Evolutionary conservation across 2,329 filamentous ascomycete species (phyloP).

Genomic region (Fusarium zealandicum): DNA sequence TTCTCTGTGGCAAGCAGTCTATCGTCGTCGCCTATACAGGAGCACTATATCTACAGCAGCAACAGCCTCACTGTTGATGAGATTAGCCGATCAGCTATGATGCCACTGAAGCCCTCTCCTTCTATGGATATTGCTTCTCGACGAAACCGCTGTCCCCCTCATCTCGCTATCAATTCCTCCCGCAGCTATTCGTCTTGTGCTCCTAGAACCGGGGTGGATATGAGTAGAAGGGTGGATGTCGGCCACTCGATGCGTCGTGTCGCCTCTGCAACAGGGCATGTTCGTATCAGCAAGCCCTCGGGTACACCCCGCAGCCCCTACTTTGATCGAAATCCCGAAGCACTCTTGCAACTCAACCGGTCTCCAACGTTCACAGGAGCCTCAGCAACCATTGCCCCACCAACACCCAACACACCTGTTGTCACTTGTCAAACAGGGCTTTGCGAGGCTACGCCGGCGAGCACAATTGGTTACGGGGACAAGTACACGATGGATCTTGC

Average conservation of each 20-base stretch:
- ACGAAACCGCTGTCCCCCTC: constrained; percentile 54
- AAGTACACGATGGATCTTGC: constrained; percentile 43
- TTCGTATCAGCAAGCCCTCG: constrained; percentile 45
- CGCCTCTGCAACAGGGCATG: constrained; percentile 57
- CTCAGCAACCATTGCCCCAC: constrained; percentile 54
- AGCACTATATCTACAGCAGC: constrained; percentile 32
- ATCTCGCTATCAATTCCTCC: constrained; percentile 55
- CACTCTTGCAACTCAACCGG: constrained; percentile 52
- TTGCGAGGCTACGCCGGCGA: constrained; percentile 51
- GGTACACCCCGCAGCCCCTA: constrained; percentile 48
- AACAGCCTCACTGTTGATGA: constrained; percentile 26
- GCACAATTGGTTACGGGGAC: constrained; percentile 41
- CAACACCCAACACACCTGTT: constrained; percentile 58
- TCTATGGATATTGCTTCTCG: constrained; percentile 62
- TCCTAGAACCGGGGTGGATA: constrained; percentile 58
- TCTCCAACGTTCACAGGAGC: constrained; percentile 51
- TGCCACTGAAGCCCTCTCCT: constrained; percentile 56
- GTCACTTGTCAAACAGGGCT: constrained; percentile 48
- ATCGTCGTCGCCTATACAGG: constrained; percentile 27
- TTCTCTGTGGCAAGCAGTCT: constrained; percentile 26
- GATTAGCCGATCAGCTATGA: constrained; percentile 23
- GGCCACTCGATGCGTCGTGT: constrained; percentile 61
- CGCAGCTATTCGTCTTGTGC: constrained; percentile 53
- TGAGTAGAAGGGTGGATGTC: constrained; percentile 53
- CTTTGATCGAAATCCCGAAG: constrained; percentile 56